A percentile compares a stretch with the other conserved stretches of the same genome.
Conservation (phyloP, 106 monocot genomes). For the Apostasia ramifera region DNA sequence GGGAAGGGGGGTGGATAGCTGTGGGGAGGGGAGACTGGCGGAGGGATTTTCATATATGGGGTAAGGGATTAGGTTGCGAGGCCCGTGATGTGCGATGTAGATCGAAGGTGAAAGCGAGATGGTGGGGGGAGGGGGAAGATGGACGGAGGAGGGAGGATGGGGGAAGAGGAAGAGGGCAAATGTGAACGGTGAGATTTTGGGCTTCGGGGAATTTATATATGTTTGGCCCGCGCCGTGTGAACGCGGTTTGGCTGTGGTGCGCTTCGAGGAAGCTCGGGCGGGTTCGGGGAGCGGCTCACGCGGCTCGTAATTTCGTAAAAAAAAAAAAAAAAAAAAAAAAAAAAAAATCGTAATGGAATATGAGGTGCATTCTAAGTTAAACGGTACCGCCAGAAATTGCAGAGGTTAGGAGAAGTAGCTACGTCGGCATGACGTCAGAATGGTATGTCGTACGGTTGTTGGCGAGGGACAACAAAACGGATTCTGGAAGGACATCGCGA, state of each 20-base stretch:
- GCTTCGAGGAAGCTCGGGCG: neutral
- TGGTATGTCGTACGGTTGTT: too few species aligned
- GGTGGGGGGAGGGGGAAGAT: neutral
- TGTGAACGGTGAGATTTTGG: slow-evolving; percentile 2
- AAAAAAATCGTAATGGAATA: too few species aligned
- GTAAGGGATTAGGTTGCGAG: neutral
- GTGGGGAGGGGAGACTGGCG: slow-evolving; percentile 6
- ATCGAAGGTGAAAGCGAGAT: neutral
- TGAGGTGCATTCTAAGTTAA: too few species aligned
- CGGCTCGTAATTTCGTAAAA: too few species aligned
- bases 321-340: too few species aligned
- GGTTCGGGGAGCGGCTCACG: too few species aligned
- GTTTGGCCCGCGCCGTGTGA: neutral
- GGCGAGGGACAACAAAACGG: too few species aligned
- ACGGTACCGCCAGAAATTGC: too few species aligned
- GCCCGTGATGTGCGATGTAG: neutral
- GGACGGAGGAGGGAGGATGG: neutral
- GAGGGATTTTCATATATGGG: slow-evolving; percentile 27
- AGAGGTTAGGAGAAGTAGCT: too few species aligned
- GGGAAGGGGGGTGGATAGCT: neutral
- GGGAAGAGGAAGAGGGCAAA: neutral
- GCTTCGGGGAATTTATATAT: neutral
- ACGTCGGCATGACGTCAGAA: too few species aligned
- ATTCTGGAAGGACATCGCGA: too few species aligned
- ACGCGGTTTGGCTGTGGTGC: neutral